phyloP scores from a whole-genome alignment of 2,329 filamentous ascomycete species.

The Drechslerella coelobrocha region DNA sequence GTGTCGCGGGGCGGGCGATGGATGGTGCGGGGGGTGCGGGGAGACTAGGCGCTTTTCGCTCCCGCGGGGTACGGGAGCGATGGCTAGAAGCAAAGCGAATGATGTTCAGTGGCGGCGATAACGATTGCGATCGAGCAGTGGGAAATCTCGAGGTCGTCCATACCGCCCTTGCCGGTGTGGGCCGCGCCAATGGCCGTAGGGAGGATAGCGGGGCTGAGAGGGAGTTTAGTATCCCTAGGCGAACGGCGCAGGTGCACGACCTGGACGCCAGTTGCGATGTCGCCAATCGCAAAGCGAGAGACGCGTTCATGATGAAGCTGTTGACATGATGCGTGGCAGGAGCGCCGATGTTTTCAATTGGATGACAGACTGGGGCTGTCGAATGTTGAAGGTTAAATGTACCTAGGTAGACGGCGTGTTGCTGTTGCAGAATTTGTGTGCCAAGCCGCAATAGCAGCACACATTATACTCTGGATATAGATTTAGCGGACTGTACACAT shows the following conservation, averaged over 20 bases:
- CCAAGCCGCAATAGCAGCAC: not conserved
- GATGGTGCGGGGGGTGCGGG: conserved; percentile 35
- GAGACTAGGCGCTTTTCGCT: conserved; percentile 18
- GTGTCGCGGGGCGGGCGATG: conserved; percentile 33
- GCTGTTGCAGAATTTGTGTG: conserved; percentile 2
- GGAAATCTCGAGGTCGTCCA: conserved; percentile 11
- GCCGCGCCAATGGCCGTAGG: not conserved
- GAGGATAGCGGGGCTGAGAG: conserved; percentile 12
- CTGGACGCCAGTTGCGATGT: conserved; percentile 37
- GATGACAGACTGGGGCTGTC: not conserved
- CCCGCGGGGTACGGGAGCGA: conserved; percentile 20
- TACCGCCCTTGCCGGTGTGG: conserved; percentile 12
- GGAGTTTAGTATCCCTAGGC: not conserved
- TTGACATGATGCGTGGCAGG: conserved; percentile 26
- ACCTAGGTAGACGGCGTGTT: not conserved
- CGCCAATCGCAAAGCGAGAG: conserved; percentile 42
- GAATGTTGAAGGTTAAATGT: not conserved
- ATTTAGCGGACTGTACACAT: too few relatives aligned
- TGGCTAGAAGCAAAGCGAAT: conserved; percentile 25
- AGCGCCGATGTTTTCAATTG: not conserved
- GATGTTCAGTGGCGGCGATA: conserved; percentile 17
- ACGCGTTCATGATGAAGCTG: conserved; percentile 39
- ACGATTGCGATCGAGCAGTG: not conserved
- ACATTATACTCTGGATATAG: not conserved
- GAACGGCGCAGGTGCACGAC: conserved; percentile 17